A percentile compares a stretch with the other conserved stretches of the same genome.
Evolutionary conservation across 2,329 filamentous ascomycete genomes (phyloP).

Genomic region (Xylaria sp.): DNA sequence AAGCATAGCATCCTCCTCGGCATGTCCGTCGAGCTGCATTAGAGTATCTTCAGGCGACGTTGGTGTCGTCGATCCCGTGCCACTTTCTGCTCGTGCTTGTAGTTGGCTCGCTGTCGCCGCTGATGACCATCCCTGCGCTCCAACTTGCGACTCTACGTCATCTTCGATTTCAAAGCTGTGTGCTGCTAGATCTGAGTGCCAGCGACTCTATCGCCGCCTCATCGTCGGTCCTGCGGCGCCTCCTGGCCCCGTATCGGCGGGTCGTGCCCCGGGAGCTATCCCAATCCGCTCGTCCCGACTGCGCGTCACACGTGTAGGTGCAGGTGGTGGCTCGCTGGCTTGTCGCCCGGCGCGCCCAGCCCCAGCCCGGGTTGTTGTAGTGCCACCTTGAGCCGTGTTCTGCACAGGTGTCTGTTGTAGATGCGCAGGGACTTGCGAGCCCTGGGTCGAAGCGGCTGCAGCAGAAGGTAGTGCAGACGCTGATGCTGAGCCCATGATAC

Average conservation of each 20-base stretch:
- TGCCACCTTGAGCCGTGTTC: conserved; percentile 1
- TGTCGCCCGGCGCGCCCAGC: conserved; percentile 24
- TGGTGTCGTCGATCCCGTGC: not conserved
- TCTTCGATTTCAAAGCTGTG: not conserved
- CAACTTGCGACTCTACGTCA: not conserved
- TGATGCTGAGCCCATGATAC: conserved; percentile 28
- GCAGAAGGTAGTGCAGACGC: conserved; percentile 16
- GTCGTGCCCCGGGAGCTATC: conserved; percentile 13
- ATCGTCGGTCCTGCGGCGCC: conserved; percentile 20
- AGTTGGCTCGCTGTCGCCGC: not conserved
- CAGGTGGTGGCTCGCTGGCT: conserved; percentile 29
- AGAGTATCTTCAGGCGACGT: not conserved
- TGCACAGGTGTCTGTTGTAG: conserved; percentile 31
- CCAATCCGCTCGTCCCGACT: conserved; percentile 42
- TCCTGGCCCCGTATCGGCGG: conserved; percentile 13
- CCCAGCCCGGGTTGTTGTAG: conserved; percentile 10
- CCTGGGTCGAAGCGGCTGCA: not conserved
- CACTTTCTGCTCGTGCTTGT: not conserved
- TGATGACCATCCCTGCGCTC: not conserved
- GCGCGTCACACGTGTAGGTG: conserved; percentile 36
- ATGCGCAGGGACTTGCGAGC: conserved; percentile 17
- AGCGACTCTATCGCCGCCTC: conserved; percentile 30
- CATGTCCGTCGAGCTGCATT: conserved; percentile 1
- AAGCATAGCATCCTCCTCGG: not conserved
- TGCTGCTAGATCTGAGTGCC: conserved; percentile 17